Base-by-base conservation (phyloP, 1,139 yeast species). In the Yamadazyma songkhlaensis region DNA sequence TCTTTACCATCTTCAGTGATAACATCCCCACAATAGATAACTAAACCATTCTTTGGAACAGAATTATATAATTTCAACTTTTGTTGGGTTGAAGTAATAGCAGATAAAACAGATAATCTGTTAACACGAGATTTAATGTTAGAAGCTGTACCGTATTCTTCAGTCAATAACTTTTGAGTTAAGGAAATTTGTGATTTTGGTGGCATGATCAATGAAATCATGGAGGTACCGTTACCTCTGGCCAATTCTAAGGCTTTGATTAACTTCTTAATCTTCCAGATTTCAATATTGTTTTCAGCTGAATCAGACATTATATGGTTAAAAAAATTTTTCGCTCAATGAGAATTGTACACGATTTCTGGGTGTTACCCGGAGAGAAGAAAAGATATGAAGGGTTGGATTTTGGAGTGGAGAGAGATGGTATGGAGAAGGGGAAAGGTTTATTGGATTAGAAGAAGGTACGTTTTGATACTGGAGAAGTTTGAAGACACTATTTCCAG, bases 101-200 rank as follows among this genome's bases (percentile, higher is more conserved):
- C 98, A 11, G 96, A 85, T 49, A 92, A 72, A 37, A 92, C 98
- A 27, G 97, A 88, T 54, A 88, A 74, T 67, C 98, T 79, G 72
- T 92, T 92, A 40, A 92, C 98, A 62, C 98, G 85, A 26, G 97
- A 90, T 65, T 92, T 92, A 63, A 92, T 92, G 62, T 92, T 92
- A 34, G 97, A 88, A 4, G 98, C 98, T 13, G 98, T 92, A 63
- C 98, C 98, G 65, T 89, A 90, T 72, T 92, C 98, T 71, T 92
- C 98, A 6, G 97, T 87, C 67, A 92, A 77, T 92, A 87, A 84
- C 69, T 87, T 90, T 58, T 84, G 90, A 45, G 77, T 79, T 55
- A 88, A 77, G 11, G 97, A 77, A 55, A 92, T 84, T 67, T 92
- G 98, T 41, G 95, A 94, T 60, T 79, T 84, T 52, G 98, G 98